Evolutionary conservation across 305 asterid species (phyloP), one percentile per base, ranked within the genome.

Genomic region (Rubia occidens): DNA sequence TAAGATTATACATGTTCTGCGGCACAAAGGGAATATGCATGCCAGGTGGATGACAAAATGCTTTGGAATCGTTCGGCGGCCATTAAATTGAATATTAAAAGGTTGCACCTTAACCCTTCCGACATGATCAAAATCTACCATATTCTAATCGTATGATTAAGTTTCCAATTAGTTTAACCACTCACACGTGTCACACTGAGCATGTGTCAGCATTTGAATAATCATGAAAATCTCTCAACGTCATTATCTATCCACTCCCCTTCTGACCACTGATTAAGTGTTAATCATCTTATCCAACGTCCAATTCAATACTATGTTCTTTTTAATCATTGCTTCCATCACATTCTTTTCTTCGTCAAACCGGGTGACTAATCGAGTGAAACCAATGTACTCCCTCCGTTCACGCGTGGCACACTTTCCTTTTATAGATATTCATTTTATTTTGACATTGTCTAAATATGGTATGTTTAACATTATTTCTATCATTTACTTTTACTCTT

Each of bases 41-140:
- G 81, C 67, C 43, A 54, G 65, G 58, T 53, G 66, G 76, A 76
- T 69, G 77, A 76, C 80, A 51, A 63, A 42, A 21, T 20, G 42
- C 65, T 49, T 65, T 8, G 14, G 32, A 66, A 24, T 51, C 44
- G 42, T 71, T 26, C 29, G 29, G 29, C 17, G 49, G 55, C 55
- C 7, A 3, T 49, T 17, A 6, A 49, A 15, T 15, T 49, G 55
- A 47, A 11, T 13, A 44, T 24, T 21, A 55, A 55, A 55, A 21
- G 53, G 35, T 29, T 8, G 29, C 29, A 26, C 29, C 14, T 42
- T 44, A 47, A 66, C 45, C 67, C 18, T 68, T 71, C 74, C 59
- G 64, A 72, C 74, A 72, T 11, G 39, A 24, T 66, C 54, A 26
- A 14, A 65, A 45, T 47, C 39, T 58, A 66, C 47, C 17, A 35